phyloP scores from a whole-genome alignment of 345 rosid species.

The Salix brachista region DNA sequence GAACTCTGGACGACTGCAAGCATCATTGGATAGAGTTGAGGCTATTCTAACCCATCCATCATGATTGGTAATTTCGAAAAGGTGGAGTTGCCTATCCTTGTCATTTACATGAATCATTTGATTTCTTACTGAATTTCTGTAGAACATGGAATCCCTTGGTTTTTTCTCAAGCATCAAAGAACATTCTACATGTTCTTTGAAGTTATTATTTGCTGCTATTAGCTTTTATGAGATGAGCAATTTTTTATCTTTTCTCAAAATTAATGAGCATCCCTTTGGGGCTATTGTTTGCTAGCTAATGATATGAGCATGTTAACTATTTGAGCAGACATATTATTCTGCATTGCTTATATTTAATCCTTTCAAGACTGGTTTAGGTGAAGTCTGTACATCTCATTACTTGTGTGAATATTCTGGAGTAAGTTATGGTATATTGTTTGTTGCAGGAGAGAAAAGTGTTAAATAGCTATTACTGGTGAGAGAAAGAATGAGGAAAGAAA shows the following conservation, averaged over 20 bases:
- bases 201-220: no score
- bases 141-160: background rate
- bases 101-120: background rate
- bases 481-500: background rate
- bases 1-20: conserved; percentile 74
- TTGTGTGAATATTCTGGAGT: background rate
- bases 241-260: background rate
- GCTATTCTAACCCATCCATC: conserved; percentile 54
- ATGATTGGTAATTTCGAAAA: background rate
- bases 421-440: background rate
- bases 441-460: background rate
- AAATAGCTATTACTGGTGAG: background rate
- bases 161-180: background rate
- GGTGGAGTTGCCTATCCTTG: background rate
- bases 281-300: background rate
- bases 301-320: background rate
- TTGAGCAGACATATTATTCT: background rate
- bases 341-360: background rate
- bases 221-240: background rate
- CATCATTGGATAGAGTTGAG: conserved; percentile 84
- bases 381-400: background rate
- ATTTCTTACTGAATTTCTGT: background rate
- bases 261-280: background rate
- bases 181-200: background rate
- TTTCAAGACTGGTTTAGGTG: background rate